Evolutionary conservation across 345 rosid genomes (phyloP), one percentile per base, ranked within the genome.

Genomic region (Excoecaria agallocha): DNA sequence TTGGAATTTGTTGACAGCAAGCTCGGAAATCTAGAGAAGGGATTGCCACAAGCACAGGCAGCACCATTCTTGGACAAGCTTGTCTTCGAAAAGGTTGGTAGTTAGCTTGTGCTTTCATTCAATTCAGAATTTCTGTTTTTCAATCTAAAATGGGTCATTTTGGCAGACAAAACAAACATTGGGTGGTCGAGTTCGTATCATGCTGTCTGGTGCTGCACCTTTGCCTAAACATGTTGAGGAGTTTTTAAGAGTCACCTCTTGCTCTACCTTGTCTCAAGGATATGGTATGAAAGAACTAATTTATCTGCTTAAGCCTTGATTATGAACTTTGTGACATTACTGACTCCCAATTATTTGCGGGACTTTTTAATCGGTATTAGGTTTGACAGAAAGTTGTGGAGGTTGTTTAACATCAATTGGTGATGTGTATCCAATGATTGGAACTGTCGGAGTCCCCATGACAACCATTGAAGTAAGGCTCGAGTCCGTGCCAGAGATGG

Each of bases 201-300:
- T 93, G 81, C 82, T 92, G 46, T 93, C 99, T 65, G 98, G 99
- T 19, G 99, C 99, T 30, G 99, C 99, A 3, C 99, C 98, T 74
- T 76, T 93, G 84, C 86, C 99, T 74, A 85, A 74, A 73, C 96
- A 95, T 55, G 99, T 93, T 22, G 98, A 95, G 77, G 99, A 93
- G 81, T 93, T 95, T 73, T 37, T 93, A 68, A 83, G 98, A 84
- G 93, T 95, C 80, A 87, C 87, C 19, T 85, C 91, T 77, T 86
- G 96, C 73, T 86, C 97, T 75, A 86, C 86, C 61, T 82, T 95
- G 51, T 85, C 99, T 50, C 99, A 95, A 81, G 99, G 99, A 79
- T 95, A 95, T 71, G 99, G 97, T 93, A 87, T 74, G 84, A 12
- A 5, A 1, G 25, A 19, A n/a, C 20, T 30, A 52, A 52, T n/a